Evolutionary conservation across 2,329 filamentous ascomycete genomes (phyloP).

Genomic region (Pestalotiopsis sp.): DNA sequence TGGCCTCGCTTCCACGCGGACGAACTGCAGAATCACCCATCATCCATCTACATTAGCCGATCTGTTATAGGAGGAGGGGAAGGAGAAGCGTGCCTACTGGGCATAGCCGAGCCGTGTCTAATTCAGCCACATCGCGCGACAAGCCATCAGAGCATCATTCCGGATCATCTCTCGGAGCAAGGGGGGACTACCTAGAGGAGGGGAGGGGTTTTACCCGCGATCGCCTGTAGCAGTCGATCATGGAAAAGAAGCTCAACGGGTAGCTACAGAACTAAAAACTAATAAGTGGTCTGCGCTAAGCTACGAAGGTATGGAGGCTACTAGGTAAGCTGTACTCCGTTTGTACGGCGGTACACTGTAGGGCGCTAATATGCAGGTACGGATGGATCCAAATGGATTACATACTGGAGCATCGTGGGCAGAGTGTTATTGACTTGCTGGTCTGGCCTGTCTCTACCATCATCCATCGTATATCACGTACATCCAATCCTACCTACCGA

Average conservation of each 20-base stretch:
- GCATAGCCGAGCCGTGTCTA: background rate
- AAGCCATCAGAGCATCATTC: background rate
- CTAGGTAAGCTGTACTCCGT: background rate
- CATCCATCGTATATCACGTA: background rate
- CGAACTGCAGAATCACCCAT: background rate
- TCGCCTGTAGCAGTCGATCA: background rate
- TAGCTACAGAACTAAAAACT: background rate
- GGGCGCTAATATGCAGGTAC: background rate
- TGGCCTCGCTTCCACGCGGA: background rate
- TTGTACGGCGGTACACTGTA: background rate
- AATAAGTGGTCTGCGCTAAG: background rate
- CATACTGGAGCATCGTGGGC: background rate
- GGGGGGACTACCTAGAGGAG: background rate
- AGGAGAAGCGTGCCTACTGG: background rate
- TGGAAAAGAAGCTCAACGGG: background rate
- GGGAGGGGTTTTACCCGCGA: background rate
- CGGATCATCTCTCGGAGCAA: background rate
- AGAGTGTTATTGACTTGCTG: background rate
- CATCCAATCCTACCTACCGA: background rate
- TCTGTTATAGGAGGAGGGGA: background rate
- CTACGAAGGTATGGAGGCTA: background rate
- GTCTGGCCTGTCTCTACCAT: background rate
- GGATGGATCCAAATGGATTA: background rate
- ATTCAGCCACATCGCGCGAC: constrained; percentile 5
- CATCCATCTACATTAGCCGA: background rate